phyloP scores from a whole-genome alignment of 495 filamentous ascomycete genomes.

The Bacidia rubella region DNA sequence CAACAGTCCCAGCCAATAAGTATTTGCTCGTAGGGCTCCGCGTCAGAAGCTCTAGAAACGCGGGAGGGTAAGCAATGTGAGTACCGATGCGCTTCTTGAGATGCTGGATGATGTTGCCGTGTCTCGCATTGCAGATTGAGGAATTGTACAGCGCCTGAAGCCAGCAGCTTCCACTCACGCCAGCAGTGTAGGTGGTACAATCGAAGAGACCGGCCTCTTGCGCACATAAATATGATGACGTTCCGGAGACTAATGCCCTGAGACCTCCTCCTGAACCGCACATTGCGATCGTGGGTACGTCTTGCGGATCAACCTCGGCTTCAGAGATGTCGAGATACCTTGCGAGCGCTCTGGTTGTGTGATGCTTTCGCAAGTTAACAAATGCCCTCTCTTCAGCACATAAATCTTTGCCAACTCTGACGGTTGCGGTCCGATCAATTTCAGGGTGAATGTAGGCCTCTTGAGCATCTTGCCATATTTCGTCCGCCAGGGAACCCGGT shows the following conservation, averaged over 20 bases:
- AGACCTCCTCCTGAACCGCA: slow-evolving; percentile 88
- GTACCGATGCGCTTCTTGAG: slow-evolving; percentile 70
- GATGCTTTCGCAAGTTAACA: slow-evolving; percentile 44
- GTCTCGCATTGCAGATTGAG: slow-evolving; percentile 51
- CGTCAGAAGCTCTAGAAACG: slow-evolving; percentile 60
- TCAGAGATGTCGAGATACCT: slow-evolving; percentile 66
- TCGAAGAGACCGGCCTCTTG: slow-evolving; percentile 80
- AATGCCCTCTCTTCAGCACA: slow-evolving; percentile 74
- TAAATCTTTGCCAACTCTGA: slow-evolving; percentile 69
- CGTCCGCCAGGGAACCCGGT: slow-evolving; percentile 73
- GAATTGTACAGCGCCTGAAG: slow-evolving; percentile 81
- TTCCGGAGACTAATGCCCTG: slow-evolving; percentile 76
- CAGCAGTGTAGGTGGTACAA: slow-evolving; percentile 86
- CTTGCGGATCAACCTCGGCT: slow-evolving; percentile 74
- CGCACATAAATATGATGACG: slow-evolving; percentile 67
- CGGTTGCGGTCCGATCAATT: slow-evolving; percentile 61
- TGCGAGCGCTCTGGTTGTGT: slow-evolving; percentile 58
- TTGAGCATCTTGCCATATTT: slow-evolving; percentile 85
- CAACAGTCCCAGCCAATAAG: slow-evolving; percentile 73
- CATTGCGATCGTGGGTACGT: slow-evolving; percentile 84
- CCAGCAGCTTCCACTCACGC: slow-evolving; percentile 94
- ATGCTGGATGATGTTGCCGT: slow-evolving; percentile 61
- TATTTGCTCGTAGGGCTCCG: slow-evolving; percentile 84
- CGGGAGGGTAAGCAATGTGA: slow-evolving; percentile 85
- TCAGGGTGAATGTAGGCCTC: slow-evolving; percentile 76